Percentiles rank a stretch among this genome's conserved stretches.
phyloP scores from a whole-genome alignment of 176 grass and related monocot species.

The Carex littledalei region DNA sequence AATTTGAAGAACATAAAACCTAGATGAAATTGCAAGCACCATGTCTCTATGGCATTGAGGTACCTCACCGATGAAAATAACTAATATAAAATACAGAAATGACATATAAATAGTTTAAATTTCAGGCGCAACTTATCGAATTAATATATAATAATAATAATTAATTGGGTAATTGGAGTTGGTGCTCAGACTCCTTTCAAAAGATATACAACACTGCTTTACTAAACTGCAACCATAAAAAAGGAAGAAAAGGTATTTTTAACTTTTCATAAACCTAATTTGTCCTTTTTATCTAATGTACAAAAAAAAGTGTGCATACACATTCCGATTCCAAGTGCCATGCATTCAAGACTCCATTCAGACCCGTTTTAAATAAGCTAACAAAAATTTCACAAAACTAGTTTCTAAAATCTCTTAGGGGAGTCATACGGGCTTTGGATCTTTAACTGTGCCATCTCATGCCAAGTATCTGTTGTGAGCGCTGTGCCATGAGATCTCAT shows the following conservation, averaged over 20 bases:
- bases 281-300: neutral
- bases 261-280: neutral
- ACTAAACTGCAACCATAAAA: neutral
- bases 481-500: conserved; percentile 27
- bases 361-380: neutral
- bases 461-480: conserved; percentile 32
- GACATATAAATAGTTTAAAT: neutral
- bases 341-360: neutral
- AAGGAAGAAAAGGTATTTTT: neutral
- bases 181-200: neutral
- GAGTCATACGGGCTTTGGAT: conserved; percentile 48
- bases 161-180: neutral
- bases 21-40: neutral
- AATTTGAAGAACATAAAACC: neutral
- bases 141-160: neutral
- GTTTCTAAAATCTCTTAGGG: conserved; percentile 51
- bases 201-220: neutral
- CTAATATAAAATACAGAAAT: neutral
- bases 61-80: neutral
- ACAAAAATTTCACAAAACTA: neutral
- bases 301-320: neutral
- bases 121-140: neutral
- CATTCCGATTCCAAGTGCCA: conserved; percentile 6
- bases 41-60: neutral
- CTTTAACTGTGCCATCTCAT: conserved; percentile 43